phyloP scores from a whole-genome alignment of 176 grass and related monocot species.

The Hsuehochloa calcarea region DNA sequence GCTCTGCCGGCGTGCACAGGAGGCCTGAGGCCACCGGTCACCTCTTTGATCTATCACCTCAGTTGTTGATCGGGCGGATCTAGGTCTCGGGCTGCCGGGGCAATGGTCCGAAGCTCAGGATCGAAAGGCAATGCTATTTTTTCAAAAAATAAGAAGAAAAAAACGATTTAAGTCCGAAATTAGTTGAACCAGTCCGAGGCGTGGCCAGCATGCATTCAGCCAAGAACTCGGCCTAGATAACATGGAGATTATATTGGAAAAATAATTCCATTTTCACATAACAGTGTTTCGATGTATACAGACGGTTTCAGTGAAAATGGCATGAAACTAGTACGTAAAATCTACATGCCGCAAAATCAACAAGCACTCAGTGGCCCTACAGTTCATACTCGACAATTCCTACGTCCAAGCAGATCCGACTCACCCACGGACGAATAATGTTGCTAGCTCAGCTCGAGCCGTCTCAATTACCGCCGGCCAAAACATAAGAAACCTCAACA shows the following conservation, averaged over 20 bases:
- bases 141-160: no score
- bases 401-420: neutral
- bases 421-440: neutral
- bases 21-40: no score
- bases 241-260: neutral
- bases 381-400: neutral
- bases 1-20: neutral
- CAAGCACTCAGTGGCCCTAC: neutral
- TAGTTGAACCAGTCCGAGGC: no score
- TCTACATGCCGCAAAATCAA: neutral
- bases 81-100: no score
- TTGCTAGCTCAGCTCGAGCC: neutral
- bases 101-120: no score
- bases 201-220: neutral
- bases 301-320: neutral
- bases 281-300: neutral
- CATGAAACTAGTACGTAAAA: neutral
- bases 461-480: neutral
- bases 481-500: neutral
- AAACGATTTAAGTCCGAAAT: no score
- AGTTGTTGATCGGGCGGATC: neutral
- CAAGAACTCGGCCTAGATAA: neutral
- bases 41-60: neutral
- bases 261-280: neutral
- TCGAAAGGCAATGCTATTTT: no score